Base-by-base conservation (phyloP, 139 green algal species). In the Closterium sp. region DNA sequence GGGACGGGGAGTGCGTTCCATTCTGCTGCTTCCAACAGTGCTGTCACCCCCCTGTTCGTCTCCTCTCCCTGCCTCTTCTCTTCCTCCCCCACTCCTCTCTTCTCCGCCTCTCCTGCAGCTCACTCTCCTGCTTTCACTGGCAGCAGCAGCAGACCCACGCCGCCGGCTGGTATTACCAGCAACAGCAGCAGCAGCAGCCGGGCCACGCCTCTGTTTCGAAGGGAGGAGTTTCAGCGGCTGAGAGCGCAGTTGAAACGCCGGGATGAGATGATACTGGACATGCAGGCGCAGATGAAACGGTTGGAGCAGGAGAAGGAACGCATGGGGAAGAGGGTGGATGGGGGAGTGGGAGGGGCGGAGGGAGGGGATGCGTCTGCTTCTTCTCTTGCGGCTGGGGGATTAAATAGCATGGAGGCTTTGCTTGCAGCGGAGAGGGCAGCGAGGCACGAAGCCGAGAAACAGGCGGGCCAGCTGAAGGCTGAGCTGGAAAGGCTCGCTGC, bases 251-350 rank as follows among this genome's bases (percentile, higher is more conserved):
- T 87, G 84, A 87, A 87, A 34, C 31, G 84, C 25, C 84, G 84
- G 84, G 84, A 87, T 34, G 84, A 87, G 84, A 33, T 87, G 31
- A 87, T 87, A 33, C 84, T 87, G 31, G 84, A 87, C 84, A 87
- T 87, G 84, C 84, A 87, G 84, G 84, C 84, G 84, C 84, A 87
- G 84, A 87, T 87, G 55, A 76, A 76, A 76, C 55, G 55, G 55
- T 19, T 76, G 55, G 55, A 76, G 55, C 55, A 76, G 55, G 55
- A 76, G 55, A 76, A 76, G 55, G 55, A 76, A 12, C 55, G 55
- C 16, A 76, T 76, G 55, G 12, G 55, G 55, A 28, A 19, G 12
- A 76, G 55, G 55, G 25, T 76, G 55, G 55, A 28, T 0, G 16
- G 5, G 12, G 55, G 55, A 76, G 55, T 28, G 55, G 25, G 55